Percentiles rank a stretch among this genome's conserved stretches.
Evolutionary conservation across 2,329 filamentous ascomycete species (phyloP).

Genomic region (Colletotrichum tofieldiae): DNA sequence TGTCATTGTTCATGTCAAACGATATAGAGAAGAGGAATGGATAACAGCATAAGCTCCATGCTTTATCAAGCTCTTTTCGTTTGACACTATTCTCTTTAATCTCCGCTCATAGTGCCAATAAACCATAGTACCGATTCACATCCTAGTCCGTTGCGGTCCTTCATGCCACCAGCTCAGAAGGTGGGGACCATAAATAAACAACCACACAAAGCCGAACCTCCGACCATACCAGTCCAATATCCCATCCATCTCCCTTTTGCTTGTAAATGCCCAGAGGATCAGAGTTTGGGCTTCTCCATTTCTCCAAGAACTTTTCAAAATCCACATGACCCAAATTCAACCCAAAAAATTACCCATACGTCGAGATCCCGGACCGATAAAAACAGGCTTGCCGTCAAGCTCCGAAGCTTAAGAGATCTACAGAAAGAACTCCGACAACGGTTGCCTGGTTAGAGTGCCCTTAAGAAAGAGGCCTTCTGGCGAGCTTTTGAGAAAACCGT

Average conservation of each 20-base stretch:
- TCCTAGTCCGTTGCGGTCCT: too few species aligned
- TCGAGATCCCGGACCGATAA: not conserved
- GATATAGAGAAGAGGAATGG: not conserved
- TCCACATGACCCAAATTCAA: not conserved
- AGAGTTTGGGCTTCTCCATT: too few species aligned
- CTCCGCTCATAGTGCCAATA: not conserved
- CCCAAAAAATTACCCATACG: not conserved
- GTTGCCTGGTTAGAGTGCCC: not conserved
- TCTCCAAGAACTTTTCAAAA: not conserved
- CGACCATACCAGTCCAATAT: not conserved
- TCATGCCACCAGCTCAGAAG: not conserved
- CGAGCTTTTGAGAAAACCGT: not conserved
- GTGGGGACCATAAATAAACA: not conserved
- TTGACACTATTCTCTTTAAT: not conserved
- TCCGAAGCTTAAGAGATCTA: not conserved
- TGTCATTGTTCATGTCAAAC: not conserved
- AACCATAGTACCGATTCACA: too few species aligned
- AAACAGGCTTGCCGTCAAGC: not conserved
- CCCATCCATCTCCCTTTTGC: not conserved
- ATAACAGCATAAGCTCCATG: too few species aligned
- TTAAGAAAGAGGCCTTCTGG: not conserved
- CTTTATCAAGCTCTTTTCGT: not conserved
- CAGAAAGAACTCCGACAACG: not conserved
- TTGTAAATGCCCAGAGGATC: not conserved
- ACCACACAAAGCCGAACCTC: not conserved